These are phyloP conservation scores for Endocladia muricata DNA, from an alignment of 31 red algal species.

Conservation along the genomic window DNA sequence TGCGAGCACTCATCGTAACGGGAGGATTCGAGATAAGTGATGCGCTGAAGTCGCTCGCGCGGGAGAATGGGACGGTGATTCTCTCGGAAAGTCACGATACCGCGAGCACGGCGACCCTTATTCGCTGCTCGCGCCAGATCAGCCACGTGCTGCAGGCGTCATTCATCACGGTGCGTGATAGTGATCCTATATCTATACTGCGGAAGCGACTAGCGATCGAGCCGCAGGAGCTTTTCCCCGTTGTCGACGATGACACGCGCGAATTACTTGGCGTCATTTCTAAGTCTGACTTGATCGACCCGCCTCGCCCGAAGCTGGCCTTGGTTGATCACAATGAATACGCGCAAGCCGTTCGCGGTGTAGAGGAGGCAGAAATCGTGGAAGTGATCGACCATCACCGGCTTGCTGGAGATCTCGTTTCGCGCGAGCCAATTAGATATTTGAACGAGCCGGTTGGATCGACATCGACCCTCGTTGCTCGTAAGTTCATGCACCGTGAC, in stretches of 20 bases:
- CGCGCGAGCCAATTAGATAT: neutral
- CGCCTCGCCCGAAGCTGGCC: neutral
- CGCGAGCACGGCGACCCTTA: neutral
- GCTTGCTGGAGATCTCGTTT: neutral
- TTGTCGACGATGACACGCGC: neutral
- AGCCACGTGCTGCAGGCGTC: neutral
- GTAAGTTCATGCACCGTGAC: conserved; percentile 1
- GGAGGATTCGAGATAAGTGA: too few species aligned
- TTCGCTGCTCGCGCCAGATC: neutral
- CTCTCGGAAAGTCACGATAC: neutral
- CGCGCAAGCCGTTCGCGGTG: neutral
- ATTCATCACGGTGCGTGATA: neutral
- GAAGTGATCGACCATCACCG: conserved; percentile 14
- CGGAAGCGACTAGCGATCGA: neutral
- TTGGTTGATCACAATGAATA: conserved; percentile 14
- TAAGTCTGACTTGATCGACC: neutral
- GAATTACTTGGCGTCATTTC: neutral
- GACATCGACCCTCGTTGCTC: conserved; percentile 5
- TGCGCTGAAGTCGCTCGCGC: too few species aligned
- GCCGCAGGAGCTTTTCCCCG: conserved; percentile 3
- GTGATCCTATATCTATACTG: neutral
- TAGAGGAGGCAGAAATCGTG: neutral
- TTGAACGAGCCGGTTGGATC: conserved; percentile 8
- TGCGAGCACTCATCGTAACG: too few species aligned
- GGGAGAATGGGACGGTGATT: too few species aligned